These are phyloP conservation scores for Aspergillus texensis DNA, from an alignment of 2,329 filamentous ascomycete genomes.

Conservation along the genomic window DNA sequence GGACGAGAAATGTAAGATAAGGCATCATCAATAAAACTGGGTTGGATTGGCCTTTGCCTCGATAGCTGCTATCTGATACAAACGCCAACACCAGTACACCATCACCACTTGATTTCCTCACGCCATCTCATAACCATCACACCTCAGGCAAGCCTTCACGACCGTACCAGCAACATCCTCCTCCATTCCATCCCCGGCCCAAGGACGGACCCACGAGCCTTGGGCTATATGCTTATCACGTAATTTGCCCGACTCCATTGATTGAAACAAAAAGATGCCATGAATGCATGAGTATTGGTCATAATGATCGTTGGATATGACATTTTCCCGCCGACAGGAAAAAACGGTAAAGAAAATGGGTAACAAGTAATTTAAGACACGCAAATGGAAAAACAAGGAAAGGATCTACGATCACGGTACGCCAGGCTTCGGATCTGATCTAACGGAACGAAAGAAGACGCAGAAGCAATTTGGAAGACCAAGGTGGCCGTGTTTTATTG, in stretches of 20 bases:
- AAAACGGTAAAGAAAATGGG: constrained; percentile 20
- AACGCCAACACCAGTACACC: constrained; percentile 13
- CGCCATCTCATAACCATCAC: not conserved
- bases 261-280: constrained; percentile 39
- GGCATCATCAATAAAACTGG: constrained; percentile 5
- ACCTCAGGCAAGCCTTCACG: constrained; percentile 14
- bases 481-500: constrained; percentile 26
- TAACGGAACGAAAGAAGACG: constrained; percentile 34
- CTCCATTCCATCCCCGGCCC: constrained; percentile 17
- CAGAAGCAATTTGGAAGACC: constrained; percentile 31
- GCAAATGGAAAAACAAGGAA: constrained; percentile 30
- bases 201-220: constrained; percentile 15
- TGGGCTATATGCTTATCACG: constrained; percentile 23
- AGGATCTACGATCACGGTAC: constrained; percentile 44
- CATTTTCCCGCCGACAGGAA: constrained; percentile 34
- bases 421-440: constrained; percentile 42
- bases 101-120: constrained; percentile 4
- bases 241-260: constrained; percentile 27
- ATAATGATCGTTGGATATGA: constrained; percentile 43
- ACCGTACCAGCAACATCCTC: constrained; percentile 17
- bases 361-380: constrained; percentile 21
- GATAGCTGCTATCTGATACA: constrained; percentile 20
- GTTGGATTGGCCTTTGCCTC: constrained; percentile 15
- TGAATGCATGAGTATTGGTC: constrained; percentile 39
- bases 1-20: not conserved